Base-by-base conservation (phyloP, 1,284 basidiomycete genomes). In the Phaffia rhodozyma region DNA sequence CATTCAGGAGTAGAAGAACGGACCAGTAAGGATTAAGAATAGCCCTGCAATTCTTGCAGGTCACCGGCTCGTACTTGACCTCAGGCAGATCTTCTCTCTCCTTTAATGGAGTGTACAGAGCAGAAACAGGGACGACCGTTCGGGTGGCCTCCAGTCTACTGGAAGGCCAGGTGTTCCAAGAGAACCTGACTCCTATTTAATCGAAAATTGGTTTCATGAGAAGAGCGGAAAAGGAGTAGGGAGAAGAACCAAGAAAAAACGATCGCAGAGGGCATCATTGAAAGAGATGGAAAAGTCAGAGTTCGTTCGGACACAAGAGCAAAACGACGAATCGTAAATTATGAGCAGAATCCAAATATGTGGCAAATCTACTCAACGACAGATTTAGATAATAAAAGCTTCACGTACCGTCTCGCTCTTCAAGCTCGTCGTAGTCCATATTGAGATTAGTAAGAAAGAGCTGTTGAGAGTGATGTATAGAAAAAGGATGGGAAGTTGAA, bases 131-230 rank as follows among this genome's bases (percentile, higher is more conserved):
- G 7, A 98, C 94, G 56, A 99, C 96, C 16, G 92, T 98, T 70
- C 96, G 83, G 53, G 93, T 97, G 11, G 93, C 91, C 78, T 99
- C 96, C 78, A 97, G 91, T 71, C 93, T 85, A 68, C 91, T 92
- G 51, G 92, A 93, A 1, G 94, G 92, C 91, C 93, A 98, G 65
- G 93, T 91, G 76, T 98, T 98, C 94, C 94, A 97, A 65, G 91
- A 94, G 71, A 93, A 81, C 66, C 91, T 83, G 56, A 93, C 85
- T 71, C 91, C 90, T 43, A 16, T 43, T 43, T 43, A 2, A 16
- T 43, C 13, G 13, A 43, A 43, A 16, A 2, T 11, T 93, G 70
- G 29, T 20, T 56, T 18, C 1, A 49, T 25, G 13, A 43, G 50
- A 34, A 29, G 43, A 18, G 43, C 38, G 43, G 47, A 51, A 29